phyloP scores from a whole-genome alignment of 2,329 filamentous ascomycete species.

The Helicocarpus griseus region DNA sequence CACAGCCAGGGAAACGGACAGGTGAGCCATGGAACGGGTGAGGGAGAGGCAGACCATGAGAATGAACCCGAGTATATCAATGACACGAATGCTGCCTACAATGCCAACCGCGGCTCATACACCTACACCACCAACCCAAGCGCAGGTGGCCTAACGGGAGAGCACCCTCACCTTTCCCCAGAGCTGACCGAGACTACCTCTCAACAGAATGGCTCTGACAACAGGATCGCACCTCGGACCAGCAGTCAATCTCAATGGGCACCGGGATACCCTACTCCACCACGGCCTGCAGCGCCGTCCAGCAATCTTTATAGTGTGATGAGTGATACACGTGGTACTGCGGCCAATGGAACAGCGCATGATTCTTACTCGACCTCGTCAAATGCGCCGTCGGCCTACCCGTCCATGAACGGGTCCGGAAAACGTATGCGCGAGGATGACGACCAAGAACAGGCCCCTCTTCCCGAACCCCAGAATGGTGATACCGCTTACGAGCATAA shows the following conservation, averaged over 20 bases:
- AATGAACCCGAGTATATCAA: conserved; percentile 74
- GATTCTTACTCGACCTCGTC: conserved; percentile 63
- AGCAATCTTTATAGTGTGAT: conserved; percentile 86
- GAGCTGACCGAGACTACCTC: conserved; percentile 74
- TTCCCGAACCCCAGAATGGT: conserved; percentile 50
- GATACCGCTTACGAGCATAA: conserved; percentile 54
- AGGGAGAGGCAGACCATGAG: conserved; percentile 64
- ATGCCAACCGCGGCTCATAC: conserved; percentile 62
- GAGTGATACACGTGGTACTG: conserved; percentile 61
- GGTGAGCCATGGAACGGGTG: conserved; percentile 44
- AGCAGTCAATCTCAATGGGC: conserved; percentile 66
- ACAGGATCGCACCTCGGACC: conserved; percentile 69
- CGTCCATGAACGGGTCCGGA: conserved; percentile 54
- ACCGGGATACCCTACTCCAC: conserved; percentile 68
- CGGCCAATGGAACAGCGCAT: conserved; percentile 54
- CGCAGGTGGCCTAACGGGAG: conserved; percentile 56
- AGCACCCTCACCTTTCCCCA: conserved; percentile 66
- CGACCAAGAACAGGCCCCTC: conserved; percentile 54
- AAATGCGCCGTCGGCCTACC: conserved; percentile 46
- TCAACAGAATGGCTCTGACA: conserved; percentile 70
- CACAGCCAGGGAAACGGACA: conserved; percentile 44
- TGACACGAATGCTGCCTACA: conserved; percentile 62
- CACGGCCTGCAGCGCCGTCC: conserved; percentile 52
- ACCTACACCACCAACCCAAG: conserved; percentile 61
- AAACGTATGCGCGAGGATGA: conserved; percentile 59